Base-by-base conservation (phyloP, 164 flowering plant genomes). In the Magnolia officinalis region DNA sequence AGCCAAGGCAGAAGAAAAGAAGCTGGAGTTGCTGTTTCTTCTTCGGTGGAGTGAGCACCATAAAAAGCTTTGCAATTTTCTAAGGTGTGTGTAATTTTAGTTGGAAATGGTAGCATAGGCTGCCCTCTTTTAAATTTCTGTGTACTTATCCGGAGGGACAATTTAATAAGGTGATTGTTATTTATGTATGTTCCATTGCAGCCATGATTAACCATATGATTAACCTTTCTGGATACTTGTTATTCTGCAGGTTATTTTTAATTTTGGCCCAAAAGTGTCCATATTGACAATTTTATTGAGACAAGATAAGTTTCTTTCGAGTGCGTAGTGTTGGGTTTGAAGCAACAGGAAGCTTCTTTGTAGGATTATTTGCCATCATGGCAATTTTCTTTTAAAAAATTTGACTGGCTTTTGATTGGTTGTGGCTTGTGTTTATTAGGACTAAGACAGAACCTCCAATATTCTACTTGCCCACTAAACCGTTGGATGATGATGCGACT, bases 1-100 rank as follows among this genome's bases (percentile, higher is more conserved):
- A 82, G 99, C 99, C 72, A 96, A 96, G 89, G 95, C 98, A 8
- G 98, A 96, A 83, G 98, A 94, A 78, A 96, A 94, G 91, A 93
- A 88, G 80, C 79, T 96, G 90, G 99, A 96, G 80, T 83, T 96
- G 90, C 90, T 96, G 70, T 96, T 96, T 84, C 91, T 96, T 84
- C 91, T 96, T 79, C 90, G 76, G 79, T 96, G 99, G 99, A 91
- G 87, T 82, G 98, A 96, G 89, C 99, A 96, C 81, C 94, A 94
- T 67, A 89, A 85, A 71, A 93, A 83, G 84, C 97, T 96, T 85
- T 81, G 89, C 90, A 91, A 89, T 88, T 94, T 89, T 81, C 84
- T 88, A 93, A 96, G 98, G 98, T 90, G 76, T 37, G 74, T 45
- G 19, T 9, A 23, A 16, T 50, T 74, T 55, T 55, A 16, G 61